Conservation (phyloP, 1,284 basidiomycete genomes). For the Vanrija humicola region DNA sequence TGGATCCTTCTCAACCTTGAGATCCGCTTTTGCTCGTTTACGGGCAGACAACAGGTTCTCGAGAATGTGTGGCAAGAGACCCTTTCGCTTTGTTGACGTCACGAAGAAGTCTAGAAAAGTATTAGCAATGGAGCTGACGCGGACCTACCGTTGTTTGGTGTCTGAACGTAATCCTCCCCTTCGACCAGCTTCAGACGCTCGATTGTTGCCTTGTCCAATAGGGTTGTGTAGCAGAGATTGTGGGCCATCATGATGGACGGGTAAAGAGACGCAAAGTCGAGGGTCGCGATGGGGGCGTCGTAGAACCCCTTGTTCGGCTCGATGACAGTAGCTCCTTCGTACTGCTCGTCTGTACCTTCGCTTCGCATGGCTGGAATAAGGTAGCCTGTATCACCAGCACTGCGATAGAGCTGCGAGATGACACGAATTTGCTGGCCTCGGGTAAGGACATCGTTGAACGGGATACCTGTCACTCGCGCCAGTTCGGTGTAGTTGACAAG, state of each 20-base stretch:
- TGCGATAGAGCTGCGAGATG: constrained; percentile 84
- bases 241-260: constrained; percentile 99
- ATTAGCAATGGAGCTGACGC: background rate
- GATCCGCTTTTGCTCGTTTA: constrained; percentile 85
- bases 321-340: constrained; percentile 95
- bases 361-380: constrained; percentile 74
- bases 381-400: constrained; percentile 82
- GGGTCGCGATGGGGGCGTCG: constrained; percentile 86
- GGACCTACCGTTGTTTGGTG: constrained; percentile 80
- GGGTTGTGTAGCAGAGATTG: constrained; percentile 91
- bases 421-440: constrained; percentile 96
- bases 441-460: constrained; percentile 87
- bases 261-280: constrained; percentile 95
- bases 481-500: constrained; percentile 95
- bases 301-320: constrained; percentile 92
- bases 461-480: constrained; percentile 95
- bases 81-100: constrained; percentile 68
- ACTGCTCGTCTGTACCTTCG: constrained; percentile 88
- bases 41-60: constrained; percentile 87
- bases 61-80: constrained; percentile 80
- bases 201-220: constrained; percentile 72
- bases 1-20: constrained; percentile 91
- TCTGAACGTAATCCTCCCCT: constrained; percentile 68
- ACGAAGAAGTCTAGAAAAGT: constrained; percentile 70
- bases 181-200: constrained; percentile 71